These are phyloP conservation scores for Boletus rubroflammeus DNA, from an alignment of 768 basidiomycete species.

Conservation along the genomic window DNA sequence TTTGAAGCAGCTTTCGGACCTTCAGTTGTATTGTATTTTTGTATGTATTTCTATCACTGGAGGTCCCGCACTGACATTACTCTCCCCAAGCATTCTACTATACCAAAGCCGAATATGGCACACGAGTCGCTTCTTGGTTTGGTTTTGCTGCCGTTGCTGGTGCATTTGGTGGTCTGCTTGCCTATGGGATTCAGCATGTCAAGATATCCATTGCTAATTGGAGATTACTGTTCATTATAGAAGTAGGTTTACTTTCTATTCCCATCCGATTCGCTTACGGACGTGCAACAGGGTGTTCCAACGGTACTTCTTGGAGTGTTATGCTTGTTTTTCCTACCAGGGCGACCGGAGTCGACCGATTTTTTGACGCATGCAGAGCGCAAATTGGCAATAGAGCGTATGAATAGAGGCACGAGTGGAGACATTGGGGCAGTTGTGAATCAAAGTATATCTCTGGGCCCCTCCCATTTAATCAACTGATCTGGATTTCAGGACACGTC, in stretches of 20 bases:
- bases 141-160: slow-evolving; percentile 55
- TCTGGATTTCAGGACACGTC: slow-evolving; percentile 35
- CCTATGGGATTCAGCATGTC: slow-evolving; percentile 47
- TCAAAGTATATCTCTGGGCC: slow-evolving; percentile 25
- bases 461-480: not conserved
- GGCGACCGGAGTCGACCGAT: slow-evolving; percentile 31
- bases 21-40: slow-evolving; percentile 32
- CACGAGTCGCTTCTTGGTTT: slow-evolving; percentile 50
- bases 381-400: slow-evolving; percentile 31
- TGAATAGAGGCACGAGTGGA: slow-evolving; percentile 40
- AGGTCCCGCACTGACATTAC: slow-evolving; percentile 15
- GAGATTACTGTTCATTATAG: slow-evolving; percentile 35
- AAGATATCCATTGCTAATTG: slow-evolving; percentile 38
- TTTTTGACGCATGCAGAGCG: slow-evolving; percentile 34
- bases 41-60: slow-evolving; percentile 6
- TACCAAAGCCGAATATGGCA: slow-evolving; percentile 45
- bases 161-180: slow-evolving; percentile 55
- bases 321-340: slow-evolving; percentile 31
- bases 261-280: not conserved
- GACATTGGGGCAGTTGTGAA: slow-evolving; percentile 43
- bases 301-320: slow-evolving; percentile 28
- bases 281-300: slow-evolving; percentile 52
- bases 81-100: slow-evolving; percentile 43
- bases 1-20: slow-evolving; percentile 36
- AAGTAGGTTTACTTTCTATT: slow-evolving; percentile 7